Conservation (phyloP, 2,329 filamentous ascomycete genomes). For the Pestalotiopsis sp. region DNA sequence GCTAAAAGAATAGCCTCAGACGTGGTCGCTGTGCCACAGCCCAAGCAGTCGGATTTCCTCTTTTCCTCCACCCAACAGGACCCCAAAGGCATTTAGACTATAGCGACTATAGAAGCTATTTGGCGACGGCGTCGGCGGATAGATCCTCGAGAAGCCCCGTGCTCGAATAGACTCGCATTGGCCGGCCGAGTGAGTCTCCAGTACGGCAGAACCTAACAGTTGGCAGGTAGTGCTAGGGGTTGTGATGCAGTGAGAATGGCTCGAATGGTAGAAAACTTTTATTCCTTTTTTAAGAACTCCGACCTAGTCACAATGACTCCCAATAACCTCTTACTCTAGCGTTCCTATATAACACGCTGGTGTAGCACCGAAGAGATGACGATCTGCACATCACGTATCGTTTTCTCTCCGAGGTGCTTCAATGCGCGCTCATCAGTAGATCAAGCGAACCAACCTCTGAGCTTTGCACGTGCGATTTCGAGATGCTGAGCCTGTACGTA, state of each 20-base stretch:
- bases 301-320: background rate
- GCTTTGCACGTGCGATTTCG: background rate
- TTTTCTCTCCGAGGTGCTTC: background rate
- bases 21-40: background rate
- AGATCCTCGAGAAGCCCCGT: slow-evolving; percentile 1
- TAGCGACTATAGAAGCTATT: background rate
- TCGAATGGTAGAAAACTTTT: background rate
- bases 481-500: background rate
- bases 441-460: background rate
- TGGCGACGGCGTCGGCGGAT: background rate
- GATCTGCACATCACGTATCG: background rate
- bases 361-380: background rate
- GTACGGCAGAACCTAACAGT: background rate
- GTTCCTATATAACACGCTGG: background rate
- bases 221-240: background rate
- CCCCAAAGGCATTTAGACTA: background rate
- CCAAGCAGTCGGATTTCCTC: background rate
- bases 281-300: background rate
- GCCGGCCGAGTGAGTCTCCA: background rate
- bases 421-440: background rate
- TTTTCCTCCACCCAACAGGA: background rate
- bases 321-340: background rate
- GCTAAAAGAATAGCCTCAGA: background rate
- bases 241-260: too few species aligned
- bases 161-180: background rate